A percentile compares a stretch with the other conserved stretches of the same genome.
These are phyloP conservation scores for Nothophoma quercina DNA, from an alignment of 2,329 filamentous ascomycete genomes.

Conservation along the genomic window DNA sequence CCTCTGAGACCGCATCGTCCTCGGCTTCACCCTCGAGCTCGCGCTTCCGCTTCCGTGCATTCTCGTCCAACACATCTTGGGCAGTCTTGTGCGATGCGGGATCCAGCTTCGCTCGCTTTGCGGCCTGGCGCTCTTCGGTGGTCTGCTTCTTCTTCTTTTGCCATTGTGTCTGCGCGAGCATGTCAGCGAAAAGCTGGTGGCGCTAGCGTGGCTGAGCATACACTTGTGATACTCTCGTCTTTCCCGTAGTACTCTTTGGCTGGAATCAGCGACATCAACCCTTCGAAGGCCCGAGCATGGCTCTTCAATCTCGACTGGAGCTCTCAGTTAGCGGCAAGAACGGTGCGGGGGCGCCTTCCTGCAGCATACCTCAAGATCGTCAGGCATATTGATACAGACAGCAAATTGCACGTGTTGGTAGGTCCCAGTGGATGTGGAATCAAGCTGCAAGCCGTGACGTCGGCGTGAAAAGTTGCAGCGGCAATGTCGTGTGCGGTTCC, in stretches of 20 bases:
- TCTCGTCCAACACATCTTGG: constrained; percentile 92
- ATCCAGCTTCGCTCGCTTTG: constrained; percentile 85
- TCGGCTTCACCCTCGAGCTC: constrained; percentile 68
- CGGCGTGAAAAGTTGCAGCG: constrained; percentile 22
- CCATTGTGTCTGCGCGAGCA: constrained; percentile 80
- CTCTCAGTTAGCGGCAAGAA: constrained; percentile 38
- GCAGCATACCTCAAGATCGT: constrained; percentile 53
- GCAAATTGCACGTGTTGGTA: constrained; percentile 1
- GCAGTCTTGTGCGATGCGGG: constrained; percentile 90
- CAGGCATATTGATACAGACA: constrained; percentile 41
- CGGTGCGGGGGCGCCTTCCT: constrained; percentile 28
- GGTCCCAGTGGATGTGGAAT: not conserved
- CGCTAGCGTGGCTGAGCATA: constrained; percentile 59
- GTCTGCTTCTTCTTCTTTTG: constrained; percentile 96
- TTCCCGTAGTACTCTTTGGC: constrained; percentile 91
- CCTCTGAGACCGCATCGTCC: constrained; percentile 25
- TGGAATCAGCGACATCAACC: constrained; percentile 84
- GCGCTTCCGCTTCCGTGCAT: constrained; percentile 74
- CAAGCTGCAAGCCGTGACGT: constrained; percentile 12
- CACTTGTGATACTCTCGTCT: constrained; percentile 70
- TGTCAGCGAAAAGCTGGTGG: constrained; percentile 20
- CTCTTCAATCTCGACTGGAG: constrained; percentile 61
- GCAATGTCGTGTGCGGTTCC: constrained; percentile 40
- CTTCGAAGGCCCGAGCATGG: constrained; percentile 80
- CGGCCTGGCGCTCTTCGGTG: constrained; percentile 72